Conservation (phyloP, 176 grass and related monocot genomes). For the Avena atlantica region DNA sequence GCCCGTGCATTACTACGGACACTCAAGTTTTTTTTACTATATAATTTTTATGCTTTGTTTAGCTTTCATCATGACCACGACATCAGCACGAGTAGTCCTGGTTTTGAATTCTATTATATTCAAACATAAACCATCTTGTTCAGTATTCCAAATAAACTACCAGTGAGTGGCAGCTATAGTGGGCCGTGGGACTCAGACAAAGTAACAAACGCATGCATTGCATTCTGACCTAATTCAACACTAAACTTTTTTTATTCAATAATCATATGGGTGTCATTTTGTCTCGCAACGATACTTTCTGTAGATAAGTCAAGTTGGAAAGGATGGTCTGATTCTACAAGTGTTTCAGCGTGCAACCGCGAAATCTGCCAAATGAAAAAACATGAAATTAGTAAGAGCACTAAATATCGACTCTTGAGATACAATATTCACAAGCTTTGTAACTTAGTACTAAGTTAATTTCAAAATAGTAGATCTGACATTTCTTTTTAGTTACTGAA, state of each 20-base stretch:
- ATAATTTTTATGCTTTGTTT: neutral
- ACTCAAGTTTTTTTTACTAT: too few relatives aligned
- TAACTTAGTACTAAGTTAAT: neutral
- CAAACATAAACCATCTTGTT: too few relatives aligned
- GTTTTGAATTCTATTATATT: neutral
- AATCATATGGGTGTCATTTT: constrained; percentile 1
- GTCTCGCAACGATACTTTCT: neutral
- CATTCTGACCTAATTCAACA: constrained; percentile 17
- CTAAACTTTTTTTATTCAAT: neutral
- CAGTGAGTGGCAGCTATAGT: neutral
- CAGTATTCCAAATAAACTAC: neutral
- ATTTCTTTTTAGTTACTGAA: neutral
- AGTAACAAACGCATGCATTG: constrained; percentile 9
- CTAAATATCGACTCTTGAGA: too few relatives aligned
- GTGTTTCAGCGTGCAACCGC: neutral
- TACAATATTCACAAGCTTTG: neutral
- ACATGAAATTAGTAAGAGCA: neutral
- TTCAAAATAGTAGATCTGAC: neutral
- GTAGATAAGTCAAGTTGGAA: constrained; percentile 3
- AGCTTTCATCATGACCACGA: constrained; percentile 40
- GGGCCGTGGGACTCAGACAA: constrained; percentile 29
- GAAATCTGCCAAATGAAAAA: constrained; percentile 26
- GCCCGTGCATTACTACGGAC: too few relatives aligned
- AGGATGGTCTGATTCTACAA: neutral
- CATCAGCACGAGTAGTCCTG: constrained; percentile 29